These are phyloP conservation scores for Neonectria punicea DNA, from an alignment of 2,329 filamentous ascomycete genomes.

Conservation along the genomic window DNA sequence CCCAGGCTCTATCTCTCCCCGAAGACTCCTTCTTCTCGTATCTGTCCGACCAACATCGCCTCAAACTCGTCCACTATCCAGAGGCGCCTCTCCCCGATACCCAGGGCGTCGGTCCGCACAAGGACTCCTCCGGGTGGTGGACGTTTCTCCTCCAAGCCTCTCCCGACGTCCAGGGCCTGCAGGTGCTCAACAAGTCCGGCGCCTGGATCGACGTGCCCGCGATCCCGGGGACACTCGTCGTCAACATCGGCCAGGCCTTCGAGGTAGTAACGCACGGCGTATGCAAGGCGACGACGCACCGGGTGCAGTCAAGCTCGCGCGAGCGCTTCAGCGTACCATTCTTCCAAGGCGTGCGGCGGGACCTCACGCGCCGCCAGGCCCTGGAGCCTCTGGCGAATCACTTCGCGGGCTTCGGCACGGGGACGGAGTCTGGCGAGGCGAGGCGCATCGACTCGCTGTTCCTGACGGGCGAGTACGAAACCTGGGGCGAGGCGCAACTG, in stretches of 20 bases:
- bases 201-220: constrained; percentile 62
- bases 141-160: constrained; percentile 72
- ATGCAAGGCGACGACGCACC: constrained; percentile 63
- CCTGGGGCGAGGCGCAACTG: constrained; percentile 65
- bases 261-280: constrained; percentile 65
- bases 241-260: constrained; percentile 68
- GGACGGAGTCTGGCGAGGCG: constrained; percentile 49
- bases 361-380: constrained; percentile 57
- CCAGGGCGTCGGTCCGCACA: constrained; percentile 71
- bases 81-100: constrained; percentile 22
- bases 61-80: constrained; percentile 68
- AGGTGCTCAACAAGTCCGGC: constrained; percentile 60
- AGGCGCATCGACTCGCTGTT: constrained; percentile 60
- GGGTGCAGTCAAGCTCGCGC: constrained; percentile 49
- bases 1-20: constrained; percentile 63
- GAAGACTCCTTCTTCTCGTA: constrained; percentile 61
- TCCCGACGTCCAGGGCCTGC: constrained; percentile 58
- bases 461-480: constrained; percentile 60
- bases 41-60: constrained; percentile 65
- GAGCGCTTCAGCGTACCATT: constrained; percentile 58
- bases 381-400: constrained; percentile 51
- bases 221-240: constrained; percentile 62
- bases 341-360: constrained; percentile 60
- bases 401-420: constrained; percentile 44
- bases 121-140: constrained; percentile 72